phyloP scores from a whole-genome alignment of 495 filamentous ascomycete species.

The Penicillium odoratum region DNA sequence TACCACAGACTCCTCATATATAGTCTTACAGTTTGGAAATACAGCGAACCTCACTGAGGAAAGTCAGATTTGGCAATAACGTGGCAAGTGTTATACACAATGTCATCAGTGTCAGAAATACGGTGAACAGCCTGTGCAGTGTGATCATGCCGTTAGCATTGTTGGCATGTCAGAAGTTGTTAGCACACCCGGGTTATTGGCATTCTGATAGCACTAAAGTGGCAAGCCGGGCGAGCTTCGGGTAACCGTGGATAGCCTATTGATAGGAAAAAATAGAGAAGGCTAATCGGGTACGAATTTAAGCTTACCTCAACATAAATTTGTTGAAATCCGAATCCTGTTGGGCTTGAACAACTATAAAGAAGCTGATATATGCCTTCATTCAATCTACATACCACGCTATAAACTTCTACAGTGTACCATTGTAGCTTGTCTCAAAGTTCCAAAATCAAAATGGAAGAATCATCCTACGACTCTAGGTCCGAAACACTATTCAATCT shows the following conservation, averaged over 20 bases:
- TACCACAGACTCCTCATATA: neutral
- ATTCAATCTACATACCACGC: neutral
- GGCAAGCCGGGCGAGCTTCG: neutral
- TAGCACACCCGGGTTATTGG: neutral
- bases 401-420: neutral
- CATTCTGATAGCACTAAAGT: neutral
- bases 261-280: slow-evolving; percentile 6
- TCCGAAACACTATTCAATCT: neutral
- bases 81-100: neutral
- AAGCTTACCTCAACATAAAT: neutral
- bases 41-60: neutral
- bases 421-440: neutral
- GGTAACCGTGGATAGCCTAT: slow-evolving; percentile 11
- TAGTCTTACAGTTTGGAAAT: neutral
- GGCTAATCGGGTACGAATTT: neutral
- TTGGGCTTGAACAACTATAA: neutral
- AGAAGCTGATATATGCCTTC: neutral
- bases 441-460: slow-evolving; percentile 14
- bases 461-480: slow-evolving; percentile 23
- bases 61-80: neutral
- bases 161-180: neutral
- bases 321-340: neutral
- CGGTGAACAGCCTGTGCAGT: neutral
- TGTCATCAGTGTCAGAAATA: too few species aligned
- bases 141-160: neutral